Evolutionary conservation across 805 yeast genomes (phyloP), one percentile per base, ranked within the genome.

Genomic region (Jamesozyma spencerorum): DNA sequence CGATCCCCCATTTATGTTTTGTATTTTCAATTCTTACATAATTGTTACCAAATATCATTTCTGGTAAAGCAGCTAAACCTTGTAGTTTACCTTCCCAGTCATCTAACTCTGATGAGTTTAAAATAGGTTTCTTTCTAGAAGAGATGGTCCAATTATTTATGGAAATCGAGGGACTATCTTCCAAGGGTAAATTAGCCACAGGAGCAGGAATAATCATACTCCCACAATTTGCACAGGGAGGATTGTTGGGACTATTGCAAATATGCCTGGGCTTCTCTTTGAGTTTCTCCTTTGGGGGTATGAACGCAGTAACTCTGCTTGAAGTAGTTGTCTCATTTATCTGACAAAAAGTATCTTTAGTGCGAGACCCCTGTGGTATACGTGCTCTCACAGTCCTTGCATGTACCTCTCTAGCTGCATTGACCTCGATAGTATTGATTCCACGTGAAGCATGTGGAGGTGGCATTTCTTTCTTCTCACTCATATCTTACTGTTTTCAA

Each of bases 1-100:
- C 70, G 12, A 90, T 69, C 29, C 58, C 45, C 66, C 74, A 74
- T 28, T 62, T 63, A 36, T 66, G 51, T 10, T 47, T 41, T 3
- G 50, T 47, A 44, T 74, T 70, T 38, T 63, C 66, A 10, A 87
- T 56, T 37, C 69, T 72, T 10, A 87, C 77, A 42, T 63, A 62
- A 55, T 84, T 88, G 49, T 84, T 77, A 8, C 97, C 97, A 64
- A 92, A 92, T 5, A 92, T 87, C 97, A 92, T 92, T 59, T 92
- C 99, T 0, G 99, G 99, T 33, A 90, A 63, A 0, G 97, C 95
- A 6, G 34, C 31, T 46, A 90, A 75, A 13, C 78, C 78, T 39
- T 81, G 70, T 39, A 78, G 57, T 33, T 50, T 46, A 12, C 51
- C 58, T 45, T 77, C 83, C 53, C 81, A 72, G 2, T 62, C 62